Conservation (phyloP, 768 basidiomycete species). For the Pleurotus citrinopileatus region DNA sequence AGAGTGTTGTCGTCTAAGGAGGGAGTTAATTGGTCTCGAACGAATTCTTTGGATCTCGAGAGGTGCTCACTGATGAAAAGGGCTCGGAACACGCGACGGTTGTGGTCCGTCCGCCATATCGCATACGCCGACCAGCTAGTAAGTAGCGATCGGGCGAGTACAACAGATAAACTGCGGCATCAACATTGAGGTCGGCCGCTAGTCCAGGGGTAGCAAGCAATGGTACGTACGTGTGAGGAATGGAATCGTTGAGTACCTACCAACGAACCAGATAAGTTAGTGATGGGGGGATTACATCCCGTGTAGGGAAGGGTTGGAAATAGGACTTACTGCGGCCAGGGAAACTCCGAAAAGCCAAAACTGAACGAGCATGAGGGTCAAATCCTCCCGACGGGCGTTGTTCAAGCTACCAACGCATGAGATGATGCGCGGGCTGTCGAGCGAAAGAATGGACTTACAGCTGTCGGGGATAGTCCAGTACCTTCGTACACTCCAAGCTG, state of each 20-base stretch:
- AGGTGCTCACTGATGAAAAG: slow-evolving; percentile 27
- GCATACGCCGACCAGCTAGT: slow-evolving; percentile 52
- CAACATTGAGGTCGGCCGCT: not conserved
- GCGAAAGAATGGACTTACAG: slow-evolving; percentile 29
- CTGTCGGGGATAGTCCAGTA: slow-evolving; percentile 41
- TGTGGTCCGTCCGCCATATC: slow-evolving; percentile 41
- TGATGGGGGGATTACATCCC: not conserved
- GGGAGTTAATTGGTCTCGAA: not conserved
- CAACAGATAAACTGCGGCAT: slow-evolving; percentile 39
- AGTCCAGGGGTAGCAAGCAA: not conserved
- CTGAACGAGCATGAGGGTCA: slow-evolving; percentile 44
- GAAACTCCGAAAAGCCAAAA: slow-evolving; percentile 55
- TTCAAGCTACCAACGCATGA: slow-evolving; percentile 28
- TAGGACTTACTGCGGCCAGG: slow-evolving; percentile 30
- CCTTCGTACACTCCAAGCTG: slow-evolving; percentile 38
- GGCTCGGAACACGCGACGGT: slow-evolving; percentile 29
- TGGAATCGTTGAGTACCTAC: slow-evolving; percentile 43
- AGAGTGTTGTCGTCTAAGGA: slow-evolving; percentile 30
- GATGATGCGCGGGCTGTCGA: not conserved
- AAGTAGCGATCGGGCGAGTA: slow-evolving; percentile 42
- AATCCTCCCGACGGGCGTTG: slow-evolving; percentile 44
- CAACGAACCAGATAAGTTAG: not conserved
- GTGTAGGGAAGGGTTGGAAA: not conserved
- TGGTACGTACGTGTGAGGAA: slow-evolving; percentile 48
- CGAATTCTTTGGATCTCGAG: not conserved